Base-by-base conservation (phyloP, 768 basidiomycete species). In the Phlebiopsis gigantea region DNA sequence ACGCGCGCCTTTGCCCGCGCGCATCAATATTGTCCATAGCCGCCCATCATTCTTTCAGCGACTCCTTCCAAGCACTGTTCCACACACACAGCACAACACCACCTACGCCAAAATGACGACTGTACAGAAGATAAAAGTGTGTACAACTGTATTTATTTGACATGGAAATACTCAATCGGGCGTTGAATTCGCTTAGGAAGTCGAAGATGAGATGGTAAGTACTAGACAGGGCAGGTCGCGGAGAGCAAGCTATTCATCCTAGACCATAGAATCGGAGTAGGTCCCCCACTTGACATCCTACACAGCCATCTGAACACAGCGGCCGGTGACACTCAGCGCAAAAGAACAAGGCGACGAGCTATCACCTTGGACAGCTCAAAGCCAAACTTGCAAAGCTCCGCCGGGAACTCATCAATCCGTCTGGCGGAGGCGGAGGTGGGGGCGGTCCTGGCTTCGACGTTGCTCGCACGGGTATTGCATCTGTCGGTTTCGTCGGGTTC, bases 321-420 rank as follows among this genome's bases (percentile, higher is more conserved):
- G 17, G 24, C 45, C 45, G 48, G 56, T 57, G 46, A 51, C 52
- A 46, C 63, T n/a, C 71, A 93, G 91, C 91, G 68, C 91, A 93
- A 79, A 93, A 93, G 73, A 93, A 93, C 73, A 93, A 93, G 83
- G 90, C 90, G 75, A 93, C 90, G 63, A 93, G 91, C 75, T 95
- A 95, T 72, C 94, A 96, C 76, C 75, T 97, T 58, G 95, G 95
- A 53, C 92, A 95, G 75, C 85, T 98, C 70, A 98, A 98, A 72
- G 96, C 97, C 56, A 99, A 99, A 71, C 85, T 99, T 52, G 97
- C 97, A 49, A 99, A 99, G 71, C 87, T 98, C 46, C 81, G 93
- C 60, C 83, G 97, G 56, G 97, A 99, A 69, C 83, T 99, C 54
- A 93, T 99, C 63, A 78, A 82, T 9, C 76, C 88, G 4, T 71